Evolutionary conservation across 257 asterid species (phyloP).

Genomic region (Jacaranda mimosifolia): DNA sequence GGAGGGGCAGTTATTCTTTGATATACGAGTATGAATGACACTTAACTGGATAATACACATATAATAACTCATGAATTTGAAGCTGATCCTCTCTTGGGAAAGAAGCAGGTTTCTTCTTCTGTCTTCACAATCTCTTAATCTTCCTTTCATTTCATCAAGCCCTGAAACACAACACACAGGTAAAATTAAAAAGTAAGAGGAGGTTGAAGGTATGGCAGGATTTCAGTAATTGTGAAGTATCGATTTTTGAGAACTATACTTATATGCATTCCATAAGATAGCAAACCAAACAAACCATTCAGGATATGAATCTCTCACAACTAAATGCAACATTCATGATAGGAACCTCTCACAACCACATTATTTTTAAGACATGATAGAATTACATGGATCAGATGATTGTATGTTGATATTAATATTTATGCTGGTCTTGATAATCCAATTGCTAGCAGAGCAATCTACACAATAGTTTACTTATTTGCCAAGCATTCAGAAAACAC

Average conservation of each 20-base stretch:
- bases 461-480: neutral
- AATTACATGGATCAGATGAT: neutral
- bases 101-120: neutral
- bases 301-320: neutral
- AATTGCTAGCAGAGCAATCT: neutral
- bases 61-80: slow-evolving; percentile 8
- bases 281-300: neutral
- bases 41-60: slow-evolving; percentile 6
- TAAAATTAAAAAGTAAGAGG: slow-evolving; percentile 9
- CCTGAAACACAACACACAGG: neutral
- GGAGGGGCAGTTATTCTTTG: slow-evolving; percentile 11
- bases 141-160: neutral
- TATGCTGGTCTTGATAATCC: neutral
- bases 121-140: neutral
- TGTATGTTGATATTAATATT: neutral
- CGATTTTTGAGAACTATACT: neutral
- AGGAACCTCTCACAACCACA: neutral
- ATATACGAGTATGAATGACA: neutral
- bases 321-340: neutral
- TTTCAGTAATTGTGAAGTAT: neutral
- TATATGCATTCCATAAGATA: neutral
- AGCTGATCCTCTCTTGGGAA: slow-evolving; percentile 14
- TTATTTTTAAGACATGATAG: neutral
- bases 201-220: neutral
- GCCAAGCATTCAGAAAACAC: neutral